Evolutionary conservation across 257 asterid species (phyloP), one percentile per base, ranked within the genome.

Genomic region (Ballota nigra): DNA sequence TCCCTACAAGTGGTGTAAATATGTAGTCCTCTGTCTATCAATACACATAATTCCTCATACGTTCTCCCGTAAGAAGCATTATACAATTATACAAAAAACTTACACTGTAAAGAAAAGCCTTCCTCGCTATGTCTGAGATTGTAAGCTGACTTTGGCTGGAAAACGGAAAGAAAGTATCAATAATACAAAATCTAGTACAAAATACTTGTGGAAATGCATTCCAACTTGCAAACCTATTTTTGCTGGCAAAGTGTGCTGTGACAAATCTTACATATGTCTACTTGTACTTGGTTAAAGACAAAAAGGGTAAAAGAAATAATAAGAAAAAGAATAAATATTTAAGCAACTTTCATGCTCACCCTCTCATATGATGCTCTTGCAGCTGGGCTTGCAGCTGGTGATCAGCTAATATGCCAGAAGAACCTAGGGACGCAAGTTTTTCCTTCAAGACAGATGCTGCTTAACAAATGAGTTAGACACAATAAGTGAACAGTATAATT

Each of bases 321-420:
- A 67, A 60, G n/a, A 23, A 28, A 38, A 49, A 55, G 19, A 16
- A 7, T 34, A 24, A 12, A 53, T 40, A 23, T 52, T 68, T 34
- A 38, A 69, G 63, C 24, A 41, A 38, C 67, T 56, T 20, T 69
- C 52, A 40, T 71, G 81, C 95, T 87, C 86, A 92, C 99, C 99
- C 97, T 83, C 89, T 95, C 85, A 86, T 36, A 81, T 95, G 90
- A 82, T 89, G 97, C 69, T 95, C 98, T 86, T 95, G 99, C 70
- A 95, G 80, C 73, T 92, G 95, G 72, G 99, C 88, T 80, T 95
- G 97, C 85, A 95, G 93, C 79, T 95, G 99, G 81, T 95, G 98
- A 70, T 95, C 99, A 85, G 99, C 99, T 84, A 95, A 79, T 81
- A 95, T 83, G 78, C 99, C 99, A 78, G 98, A 92, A 77, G 99